Evolutionary conservation across 495 filamentous ascomycete species (phyloP).

Genomic region (Aspergillus biplanus): DNA sequence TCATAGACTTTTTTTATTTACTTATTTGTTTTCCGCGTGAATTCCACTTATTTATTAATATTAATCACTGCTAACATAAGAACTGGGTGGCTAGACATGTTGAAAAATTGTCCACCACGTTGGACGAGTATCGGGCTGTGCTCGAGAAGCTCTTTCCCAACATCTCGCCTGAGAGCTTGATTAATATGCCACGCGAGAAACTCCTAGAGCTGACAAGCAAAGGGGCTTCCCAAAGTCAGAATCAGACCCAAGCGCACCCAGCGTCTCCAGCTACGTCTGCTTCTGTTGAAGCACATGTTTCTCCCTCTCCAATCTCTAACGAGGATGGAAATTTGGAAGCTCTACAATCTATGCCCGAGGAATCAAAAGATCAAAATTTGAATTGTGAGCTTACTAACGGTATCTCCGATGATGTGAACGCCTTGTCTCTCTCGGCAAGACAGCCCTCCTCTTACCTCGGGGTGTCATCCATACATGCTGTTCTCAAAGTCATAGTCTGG

Average conservation of each 20-base stretch:
- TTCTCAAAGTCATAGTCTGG: constrained; percentile 79
- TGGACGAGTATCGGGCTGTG: constrained; percentile 44
- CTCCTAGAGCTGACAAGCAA: constrained; percentile 47
- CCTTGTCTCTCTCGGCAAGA: constrained; percentile 71
- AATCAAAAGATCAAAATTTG: constrained; percentile 31
- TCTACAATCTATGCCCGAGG: constrained; percentile 47
- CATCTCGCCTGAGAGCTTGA: constrained; percentile 41
- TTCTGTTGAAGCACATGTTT: constrained; percentile 45
- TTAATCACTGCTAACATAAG: background rate
- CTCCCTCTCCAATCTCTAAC: constrained; percentile 43
- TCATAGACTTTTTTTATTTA: background rate
- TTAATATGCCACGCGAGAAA: constrained; percentile 51
- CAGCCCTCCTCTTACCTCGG: constrained; percentile 77
- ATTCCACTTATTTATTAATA: background rate
- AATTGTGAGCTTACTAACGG: constrained; percentile 59
- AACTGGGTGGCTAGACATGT: constrained; percentile 35
- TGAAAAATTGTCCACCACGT: constrained; percentile 45
- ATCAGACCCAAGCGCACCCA: constrained; percentile 27
- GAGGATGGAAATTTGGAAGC: constrained; percentile 48
- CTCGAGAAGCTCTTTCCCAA: constrained; percentile 45
- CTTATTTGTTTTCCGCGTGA: too few species aligned
- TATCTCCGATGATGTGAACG: constrained; percentile 82
- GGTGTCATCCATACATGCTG: constrained; percentile 80
- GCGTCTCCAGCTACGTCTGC: constrained; percentile 44
- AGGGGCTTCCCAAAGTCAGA: constrained; percentile 9